Evolutionary conservation across 805 yeast genomes (phyloP), one percentile per base, ranked within the genome.

Genomic region (Saturnispora kantuleensis): DNA sequence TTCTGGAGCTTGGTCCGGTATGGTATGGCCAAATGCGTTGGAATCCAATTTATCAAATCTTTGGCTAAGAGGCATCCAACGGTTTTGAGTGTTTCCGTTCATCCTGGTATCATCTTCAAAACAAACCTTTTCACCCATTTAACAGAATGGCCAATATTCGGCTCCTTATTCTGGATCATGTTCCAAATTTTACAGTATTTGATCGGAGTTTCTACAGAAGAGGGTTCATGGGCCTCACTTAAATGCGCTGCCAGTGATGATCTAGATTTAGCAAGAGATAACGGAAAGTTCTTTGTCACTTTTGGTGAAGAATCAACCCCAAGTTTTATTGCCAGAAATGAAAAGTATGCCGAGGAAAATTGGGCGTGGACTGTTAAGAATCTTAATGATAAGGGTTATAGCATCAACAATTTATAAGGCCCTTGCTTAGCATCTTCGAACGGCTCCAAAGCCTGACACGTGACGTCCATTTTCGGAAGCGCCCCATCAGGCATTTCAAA

Each of bases 71-170:
- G 79, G 47, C 71, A 84, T 56, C 93, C 94, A 0, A 70, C 76
- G 15, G 68, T 85, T 9, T 59, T 79, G 33, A 77, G 80, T 46
- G 60, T 76, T 32, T 71, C 86, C 2, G 84, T 84, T 3, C 89
- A 85, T 55, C 95, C 95, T 0, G 96, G 96, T 0, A 72, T 84
- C 51, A 85, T 84, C n/a, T 80, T 86, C 84, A 79, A 79, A 54
- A 80, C 95, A 2, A 81, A 81, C 52, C 60, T 82, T 39, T 83
- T 82, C 57, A 69, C 81, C 38, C 84, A 82, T 57, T 82, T 88
- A 79, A 84, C 90, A 2, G 65, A 86, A 45, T 65, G 82, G 12
- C 94, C 95, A 0, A 65, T 85, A 4, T 69, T 86, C n/a, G 95
- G 96, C 0, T 69, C 77, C 1, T 54, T 81, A 31, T 83, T 83